Evolutionary conservation across 768 basidiomycete species (phyloP).

Genomic region (Russula foetens): DNA sequence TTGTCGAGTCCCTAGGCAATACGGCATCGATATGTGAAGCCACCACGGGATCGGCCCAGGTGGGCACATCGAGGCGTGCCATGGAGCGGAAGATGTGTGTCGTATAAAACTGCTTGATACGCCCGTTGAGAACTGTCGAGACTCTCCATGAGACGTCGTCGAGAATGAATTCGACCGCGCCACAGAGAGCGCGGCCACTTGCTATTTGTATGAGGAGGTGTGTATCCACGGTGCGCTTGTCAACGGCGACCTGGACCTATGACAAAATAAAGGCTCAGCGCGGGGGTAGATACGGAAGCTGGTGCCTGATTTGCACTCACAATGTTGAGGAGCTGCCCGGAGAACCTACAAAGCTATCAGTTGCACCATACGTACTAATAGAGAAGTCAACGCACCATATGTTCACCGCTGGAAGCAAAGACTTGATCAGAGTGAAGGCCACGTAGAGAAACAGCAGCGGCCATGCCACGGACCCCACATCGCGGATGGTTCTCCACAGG

Average conservation of each 20-base stretch:
- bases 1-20: constrained; percentile 31
- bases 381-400: constrained; percentile 4
- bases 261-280: not conserved
- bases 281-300: not conserved
- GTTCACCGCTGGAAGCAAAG: constrained; percentile 6
- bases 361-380: too few species aligned
- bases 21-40: constrained; percentile 56
- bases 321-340: constrained; percentile 9
- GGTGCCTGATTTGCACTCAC: constrained; percentile 19
- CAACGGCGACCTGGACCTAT: constrained; percentile 16
- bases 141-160: constrained; percentile 32
- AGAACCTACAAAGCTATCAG: constrained; percentile 3
- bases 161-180: constrained; percentile 39
- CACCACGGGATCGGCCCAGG: constrained; percentile 59
- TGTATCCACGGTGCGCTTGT: constrained; percentile 13
- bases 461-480: constrained; percentile 6
- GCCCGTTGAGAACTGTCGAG: constrained; percentile 43
- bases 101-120: constrained; percentile 56
- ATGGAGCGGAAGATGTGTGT: constrained; percentile 57
- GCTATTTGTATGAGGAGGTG: constrained; percentile 22
- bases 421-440: not conserved
- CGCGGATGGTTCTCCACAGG: constrained; percentile 49
- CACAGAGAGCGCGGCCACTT: constrained; percentile 45
- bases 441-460: constrained; percentile 5
- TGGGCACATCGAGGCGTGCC: constrained; percentile 67